Percentiles rank a stretch among this genome's conserved stretches.
These are phyloP conservation scores for Nakaseomyces delphensis DNA, from an alignment of 1,139 yeast species.

Conservation along the genomic window DNA sequence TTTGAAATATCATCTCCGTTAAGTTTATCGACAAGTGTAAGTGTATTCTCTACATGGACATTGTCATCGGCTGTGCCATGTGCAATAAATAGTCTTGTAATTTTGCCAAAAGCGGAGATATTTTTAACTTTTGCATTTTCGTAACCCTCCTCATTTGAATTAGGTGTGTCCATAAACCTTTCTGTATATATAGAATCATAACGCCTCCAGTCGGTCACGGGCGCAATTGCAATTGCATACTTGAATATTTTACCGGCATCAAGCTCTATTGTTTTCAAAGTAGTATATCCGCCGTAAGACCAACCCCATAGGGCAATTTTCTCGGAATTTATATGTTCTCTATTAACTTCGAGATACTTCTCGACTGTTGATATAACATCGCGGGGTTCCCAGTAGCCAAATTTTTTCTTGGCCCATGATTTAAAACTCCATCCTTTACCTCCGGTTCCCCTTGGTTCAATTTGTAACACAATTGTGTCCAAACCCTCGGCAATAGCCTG, in stretches of 20 bases:
- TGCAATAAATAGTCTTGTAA: constrained; percentile 64
- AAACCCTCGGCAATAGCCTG: constrained; percentile 59
- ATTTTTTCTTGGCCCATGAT: constrained; percentile 54
- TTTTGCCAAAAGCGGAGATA: constrained; percentile 39
- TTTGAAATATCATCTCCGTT: constrained; percentile 59
- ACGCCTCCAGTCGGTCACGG: constrained; percentile 73
- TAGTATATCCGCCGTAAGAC: constrained; percentile 81
- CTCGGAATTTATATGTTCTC: constrained; percentile 47
- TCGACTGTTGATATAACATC: constrained; percentile 66
- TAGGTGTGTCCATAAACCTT: constrained; percentile 73
- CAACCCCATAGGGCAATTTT: constrained; percentile 94
- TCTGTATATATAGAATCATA: constrained; percentile 86
- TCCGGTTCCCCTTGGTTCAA: constrained; percentile 95
- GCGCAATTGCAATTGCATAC: constrained; percentile 84
- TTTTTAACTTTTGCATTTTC: constrained; percentile 42
- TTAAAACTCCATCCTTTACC: constrained; percentile 75
- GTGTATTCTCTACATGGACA: constrained; percentile 85
- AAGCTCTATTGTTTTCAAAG: constrained; percentile 64
- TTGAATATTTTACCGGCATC: constrained; percentile 61
- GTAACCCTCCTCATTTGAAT: constrained; percentile 42
- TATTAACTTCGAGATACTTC: constrained; percentile 45
- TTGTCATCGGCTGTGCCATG: constrained; percentile 98
- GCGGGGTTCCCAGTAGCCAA: constrained; percentile 84
- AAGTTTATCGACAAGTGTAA: constrained; percentile 62
- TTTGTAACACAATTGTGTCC: constrained; percentile 66